Base-by-base conservation (phyloP, 106 monocot genomes). In the Apostasia ramifera region DNA sequence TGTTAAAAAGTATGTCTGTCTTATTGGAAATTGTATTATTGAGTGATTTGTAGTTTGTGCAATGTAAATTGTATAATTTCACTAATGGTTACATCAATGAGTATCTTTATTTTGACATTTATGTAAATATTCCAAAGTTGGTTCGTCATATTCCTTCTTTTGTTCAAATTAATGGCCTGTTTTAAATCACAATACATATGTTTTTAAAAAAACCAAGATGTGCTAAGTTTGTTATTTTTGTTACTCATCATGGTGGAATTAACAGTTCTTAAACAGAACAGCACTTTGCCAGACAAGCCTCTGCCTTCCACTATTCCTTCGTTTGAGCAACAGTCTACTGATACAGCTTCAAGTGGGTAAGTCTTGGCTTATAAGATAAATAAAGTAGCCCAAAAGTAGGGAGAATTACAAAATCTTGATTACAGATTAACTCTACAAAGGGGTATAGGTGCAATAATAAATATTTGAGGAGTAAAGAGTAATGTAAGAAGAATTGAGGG, bases 201-300 rank as follows among this genome's bases (percentile, higher is more conserved):
- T 46, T 41, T 60, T 41, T 45, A 45, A n/a, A 45, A 7, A 63
- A 63, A n/a, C 63, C 44, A 44, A 63, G 45, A 2, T 63, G 4
- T 63, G 14, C 14, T 51, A 65, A 39, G 9, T 45, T 54, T 9
- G 44, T 15, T 5, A 58, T 39, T 3, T 51, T 8, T 54, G 5
- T 74, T 71, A 37, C 55, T 8, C 66, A 46, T 74, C 13, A 7
- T 66, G 46, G 75, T 39, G 5, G 12, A 45, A 72, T 73, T 73
- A 75, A 57, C 84, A 85, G 92, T 91, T 67, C 66, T 95, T 52
- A 95, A 92, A 71, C 83, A 82, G 59, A 89, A 71, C 59, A 73
- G 84, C 58, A 92, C 80, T 46, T 76, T 89, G 51, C 95, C 91
- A 37, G 95, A 88, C 45, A 91, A 86, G 76, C 63, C 78, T 57